These are phyloP conservation scores for Ramaria sp. DNA, from an alignment of 768 basidiomycete genomes.

Conservation along the genomic window DNA sequence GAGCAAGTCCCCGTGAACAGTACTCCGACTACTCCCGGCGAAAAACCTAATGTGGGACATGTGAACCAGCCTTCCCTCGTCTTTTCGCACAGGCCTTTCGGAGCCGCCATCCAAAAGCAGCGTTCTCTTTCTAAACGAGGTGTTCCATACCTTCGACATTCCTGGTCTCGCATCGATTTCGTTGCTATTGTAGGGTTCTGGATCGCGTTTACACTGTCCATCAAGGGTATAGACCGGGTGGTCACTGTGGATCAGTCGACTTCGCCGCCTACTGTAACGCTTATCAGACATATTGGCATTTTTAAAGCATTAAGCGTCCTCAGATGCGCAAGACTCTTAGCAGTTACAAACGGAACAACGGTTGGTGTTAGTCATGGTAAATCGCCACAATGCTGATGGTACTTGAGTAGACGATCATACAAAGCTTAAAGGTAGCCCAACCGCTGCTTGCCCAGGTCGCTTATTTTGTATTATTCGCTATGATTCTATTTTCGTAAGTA, in stretches of 20 bases:
- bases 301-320: conserved; percentile 86
- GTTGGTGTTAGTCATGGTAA: conserved; percentile 31
- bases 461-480: conserved; percentile 86
- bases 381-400: conserved; percentile 7
- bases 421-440: conserved; percentile 80
- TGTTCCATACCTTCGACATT: conserved; percentile 84
- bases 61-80: not conserved
- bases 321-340: conserved; percentile 68
- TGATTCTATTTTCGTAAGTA: conserved; percentile 78
- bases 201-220: conserved; percentile 66
- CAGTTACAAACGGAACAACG: conserved; percentile 86
- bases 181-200: conserved; percentile 82
- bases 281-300: conserved; percentile 58
- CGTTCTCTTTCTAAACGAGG: conserved; percentile 24
- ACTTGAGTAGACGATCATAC: conserved; percentile 62
- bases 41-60: not conserved
- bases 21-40: not conserved
- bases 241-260: conserved; percentile 10
- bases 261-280: not conserved
- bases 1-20: not conserved
- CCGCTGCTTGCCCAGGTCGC: conserved; percentile 85
- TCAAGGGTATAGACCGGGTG: conserved; percentile 56
- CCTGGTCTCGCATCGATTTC: conserved; percentile 86
- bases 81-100: conserved; percentile 2
- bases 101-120: conserved; percentile 6